Evolutionary conservation across 805 yeast species (phyloP), one percentile per base, ranked within the genome.

Genomic region (Schwanniomyces polymorphus): DNA sequence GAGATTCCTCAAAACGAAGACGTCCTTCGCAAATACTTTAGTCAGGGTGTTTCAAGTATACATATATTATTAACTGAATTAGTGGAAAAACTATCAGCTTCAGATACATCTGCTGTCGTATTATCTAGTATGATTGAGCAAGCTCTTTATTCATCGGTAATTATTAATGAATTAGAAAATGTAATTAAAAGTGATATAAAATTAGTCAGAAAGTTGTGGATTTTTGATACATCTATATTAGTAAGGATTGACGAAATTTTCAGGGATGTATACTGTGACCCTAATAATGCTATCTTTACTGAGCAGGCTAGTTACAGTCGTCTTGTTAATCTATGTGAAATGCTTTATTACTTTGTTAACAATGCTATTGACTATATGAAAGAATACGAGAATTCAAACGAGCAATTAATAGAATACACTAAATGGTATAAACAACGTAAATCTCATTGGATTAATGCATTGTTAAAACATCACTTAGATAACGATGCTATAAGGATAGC

Each of bases 401-500:
- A 55, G 12, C 67, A 66, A 38, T 54, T 63, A 17, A 49, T 50
- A 7, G 67, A 62, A 12, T 71, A 72, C 45, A 18, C 48, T 16
- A 51, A 47, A 25, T 74, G 76, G 76, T 72, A 68, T 49, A 58
- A 55, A 4, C 38, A 38, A 2, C 59, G 65, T 27, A 68, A 64
- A 47, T 44, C 49, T 8, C 52, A 61, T 10, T 91, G 97, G 97
- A 79, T 86, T 10, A 67, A 72, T 18, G 70, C 77, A 3, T 64
- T 89, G 47, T 74, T 85, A 10, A 59, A 71, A n/a, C 61, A 79
- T 45, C 76, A 77, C 7, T 68, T 79, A 41, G 72, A 75, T 33
- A 68, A 72, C 7, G 81, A 80, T 23, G 87, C 91, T 0, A 60
- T 86, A 18, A 65, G 67, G 7, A 73, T 90, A 26, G 80, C 90